Evolutionary conservation across 2,329 filamentous ascomycete species (phyloP).

Genomic region (Fusarium lyarnte): DNA sequence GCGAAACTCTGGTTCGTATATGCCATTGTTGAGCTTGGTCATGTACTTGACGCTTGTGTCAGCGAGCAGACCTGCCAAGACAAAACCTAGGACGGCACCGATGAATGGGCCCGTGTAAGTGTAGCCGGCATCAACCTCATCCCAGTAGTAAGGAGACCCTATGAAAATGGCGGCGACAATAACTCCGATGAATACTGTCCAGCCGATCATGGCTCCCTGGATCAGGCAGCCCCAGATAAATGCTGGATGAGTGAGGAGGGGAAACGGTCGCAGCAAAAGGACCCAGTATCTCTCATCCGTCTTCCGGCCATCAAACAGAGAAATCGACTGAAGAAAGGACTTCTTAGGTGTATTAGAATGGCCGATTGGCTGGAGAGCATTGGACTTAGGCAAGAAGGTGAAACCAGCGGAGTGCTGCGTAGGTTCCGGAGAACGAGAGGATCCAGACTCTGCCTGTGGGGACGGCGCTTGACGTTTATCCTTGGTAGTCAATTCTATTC

Average conservation of each 20-base stretch:
- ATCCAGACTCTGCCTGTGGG: slow-evolving; percentile 5
- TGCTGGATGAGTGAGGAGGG: slow-evolving; percentile 83
- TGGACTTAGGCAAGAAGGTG: slow-evolving; percentile 46
- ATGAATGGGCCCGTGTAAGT: slow-evolving; percentile 87
- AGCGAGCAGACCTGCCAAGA: slow-evolving; percentile 76
- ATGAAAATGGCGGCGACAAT: slow-evolving; percentile 85
- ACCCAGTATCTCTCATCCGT: slow-evolving; percentile 78
- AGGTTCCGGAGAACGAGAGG: neutral
- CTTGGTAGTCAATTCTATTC: slow-evolving; percentile 33
- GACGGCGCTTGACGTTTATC: slow-evolving; percentile 16
- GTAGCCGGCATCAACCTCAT: slow-evolving; percentile 84
- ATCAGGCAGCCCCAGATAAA: slow-evolving; percentile 83
- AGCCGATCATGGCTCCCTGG: slow-evolving; percentile 91
- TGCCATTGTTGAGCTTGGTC: slow-evolving; percentile 78
- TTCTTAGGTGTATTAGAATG: slow-evolving; percentile 57
- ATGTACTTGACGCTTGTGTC: slow-evolving; percentile 77
- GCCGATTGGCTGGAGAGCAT: slow-evolving; percentile 49
- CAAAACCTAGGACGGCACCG: slow-evolving; percentile 81
- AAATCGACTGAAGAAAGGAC: slow-evolving; percentile 68
- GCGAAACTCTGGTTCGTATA: slow-evolving; percentile 93
- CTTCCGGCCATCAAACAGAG: slow-evolving; percentile 83
- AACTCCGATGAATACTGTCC: slow-evolving; percentile 92
- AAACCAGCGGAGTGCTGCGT: slow-evolving; percentile 35
- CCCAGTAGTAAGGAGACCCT: slow-evolving; percentile 82
- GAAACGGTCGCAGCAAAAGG: slow-evolving; percentile 77